Evolutionary conservation across 225 moss, liverwort and hornwort species (phyloP), one percentile per base, ranked within the genome.

Genomic region (Neckera pumila): DNA sequence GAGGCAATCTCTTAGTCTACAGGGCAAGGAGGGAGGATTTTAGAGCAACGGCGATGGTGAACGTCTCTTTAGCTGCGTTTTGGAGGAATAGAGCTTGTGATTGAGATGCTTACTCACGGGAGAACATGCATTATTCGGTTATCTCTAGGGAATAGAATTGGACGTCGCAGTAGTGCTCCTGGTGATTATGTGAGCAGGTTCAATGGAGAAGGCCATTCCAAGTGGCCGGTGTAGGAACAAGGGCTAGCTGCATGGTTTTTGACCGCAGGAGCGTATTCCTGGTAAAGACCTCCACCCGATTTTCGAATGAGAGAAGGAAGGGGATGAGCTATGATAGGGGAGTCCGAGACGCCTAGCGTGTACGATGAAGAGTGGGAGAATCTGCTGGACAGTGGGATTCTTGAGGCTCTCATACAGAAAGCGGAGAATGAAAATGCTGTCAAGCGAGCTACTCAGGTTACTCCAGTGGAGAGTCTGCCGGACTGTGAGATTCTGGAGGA

Each of bases 381-480:
- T 43, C 76, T 94, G 60, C 84, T 92, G 15, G 92, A 92, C 73
- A 94, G 91, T 63, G 94, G 91, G 40, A 90, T 94, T 74, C 91
- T 94, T 67, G 92, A 92, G 75, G 94, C 86, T 27, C 88, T 94
- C 36, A 49, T 94, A 45, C 90, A 92, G 49, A 92, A 92, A 51
- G 93, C 92, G 60, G 93, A 92, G 92, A 80, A 60, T 47, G 92
- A 94, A 61, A 93, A 90, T 89, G 92, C 92, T 49, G 70, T 88
- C 2, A 93, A 90, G 88, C 91, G 91, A 88, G 90, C 89, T 58
- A 89, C 87, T 19, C 88, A 88, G 67, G n/a, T 49, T 38, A 66
- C 88, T 49, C 75, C 16, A 89, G 89, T 54, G 87, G 93, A 90
- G n/a, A 83, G 66, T 67, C 56, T 89, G 26, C 88, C 91, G n/a